These are phyloP conservation scores for Trichophyton simii DNA, from an alignment of 2,329 filamentous ascomycete species.

Conservation along the genomic window DNA sequence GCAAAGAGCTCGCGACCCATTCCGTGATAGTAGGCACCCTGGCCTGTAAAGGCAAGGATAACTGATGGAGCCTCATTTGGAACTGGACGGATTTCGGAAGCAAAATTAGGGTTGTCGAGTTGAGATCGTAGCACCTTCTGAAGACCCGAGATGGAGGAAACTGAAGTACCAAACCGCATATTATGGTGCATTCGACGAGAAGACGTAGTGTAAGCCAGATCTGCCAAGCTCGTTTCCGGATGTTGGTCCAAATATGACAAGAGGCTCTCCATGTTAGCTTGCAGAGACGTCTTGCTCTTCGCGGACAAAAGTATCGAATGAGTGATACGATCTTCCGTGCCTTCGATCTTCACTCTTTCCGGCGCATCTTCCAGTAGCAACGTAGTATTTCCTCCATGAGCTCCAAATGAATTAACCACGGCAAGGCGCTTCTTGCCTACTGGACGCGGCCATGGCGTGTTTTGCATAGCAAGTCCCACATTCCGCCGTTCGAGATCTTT, in stretches of 20 bases:
- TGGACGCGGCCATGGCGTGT: constrained; percentile 10
- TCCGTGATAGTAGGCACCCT: constrained; percentile 12
- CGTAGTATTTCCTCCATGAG: constrained; percentile 54
- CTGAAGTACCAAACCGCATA: not conserved
- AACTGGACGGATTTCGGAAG: not conserved
- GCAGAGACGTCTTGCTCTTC: constrained; percentile 35
- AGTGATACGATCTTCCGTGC: constrained; percentile 11
- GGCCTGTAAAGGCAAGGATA: constrained; percentile 13
- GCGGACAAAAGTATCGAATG: constrained; percentile 46
- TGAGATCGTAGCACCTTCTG: not conserved
- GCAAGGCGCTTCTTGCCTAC: constrained; percentile 24
- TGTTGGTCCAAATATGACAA: constrained; percentile 28
- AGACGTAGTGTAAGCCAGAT: constrained; percentile 51
- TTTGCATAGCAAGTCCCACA: constrained; percentile 9
- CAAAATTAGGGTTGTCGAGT: not conserved
- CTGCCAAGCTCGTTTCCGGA: constrained; percentile 29
- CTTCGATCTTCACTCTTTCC: not conserved
- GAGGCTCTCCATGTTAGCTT: constrained; percentile 33
- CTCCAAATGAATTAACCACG: constrained; percentile 56
- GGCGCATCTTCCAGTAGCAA: constrained; percentile 15
- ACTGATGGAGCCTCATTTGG: not conserved
- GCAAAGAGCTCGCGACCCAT: constrained; percentile 6
- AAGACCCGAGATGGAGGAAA: not conserved
- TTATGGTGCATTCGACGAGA: constrained; percentile 42
- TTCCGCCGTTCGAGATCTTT: constrained; percentile 7